Conservation (phyloP, 1,284 basidiomycete species). For the Pascua sp. region DNA sequence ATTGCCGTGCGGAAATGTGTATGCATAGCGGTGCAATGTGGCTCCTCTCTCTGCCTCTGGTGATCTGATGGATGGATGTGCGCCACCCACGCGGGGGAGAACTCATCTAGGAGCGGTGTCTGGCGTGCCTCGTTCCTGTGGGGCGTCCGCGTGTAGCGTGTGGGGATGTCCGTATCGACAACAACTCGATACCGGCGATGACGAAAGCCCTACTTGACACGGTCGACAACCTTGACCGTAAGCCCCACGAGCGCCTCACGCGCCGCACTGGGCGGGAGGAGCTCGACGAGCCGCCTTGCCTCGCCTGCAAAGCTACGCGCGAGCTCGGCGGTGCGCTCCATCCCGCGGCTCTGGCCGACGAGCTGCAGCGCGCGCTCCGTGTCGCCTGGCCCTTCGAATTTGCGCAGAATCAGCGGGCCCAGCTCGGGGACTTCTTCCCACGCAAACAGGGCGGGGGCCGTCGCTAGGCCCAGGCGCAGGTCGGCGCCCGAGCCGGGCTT, state of each 20-base stretch:
- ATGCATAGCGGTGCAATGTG: conserved; percentile 15
- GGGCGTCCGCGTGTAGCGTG: background rate
- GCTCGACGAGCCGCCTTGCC: conserved; percentile 65
- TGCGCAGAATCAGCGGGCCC: conserved; percentile 75
- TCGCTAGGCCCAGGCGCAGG: conserved; percentile 79
- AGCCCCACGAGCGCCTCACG: conserved; percentile 61
- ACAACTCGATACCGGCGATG: no score
- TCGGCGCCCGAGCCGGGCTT: conserved; percentile 81
- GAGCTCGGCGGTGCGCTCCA: conserved; percentile 73
- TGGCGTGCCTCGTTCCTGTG: no score
- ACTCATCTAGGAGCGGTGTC: no score
- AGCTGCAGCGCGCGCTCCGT: conserved; percentile 73
- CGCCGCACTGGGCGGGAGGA: conserved; percentile 79
- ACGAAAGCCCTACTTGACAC: conserved; percentile 42
- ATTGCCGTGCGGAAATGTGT: conserved; percentile 5
- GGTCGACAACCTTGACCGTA: conserved; percentile 49
- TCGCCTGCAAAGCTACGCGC: conserved; percentile 73
- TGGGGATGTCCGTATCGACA: no score
- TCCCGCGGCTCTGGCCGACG: conserved; percentile 69
- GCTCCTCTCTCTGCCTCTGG: background rate
- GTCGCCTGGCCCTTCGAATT: conserved; percentile 78
- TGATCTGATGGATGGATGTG: background rate
- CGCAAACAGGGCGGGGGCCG: conserved; percentile 90
- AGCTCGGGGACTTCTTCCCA: conserved; percentile 80
- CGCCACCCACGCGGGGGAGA: no score